Percentiles rank a stretch among this genome's conserved stretches.
Conservation (phyloP, 2,329 filamentous ascomycete species). For the Alternaria tenuissima region DNA sequence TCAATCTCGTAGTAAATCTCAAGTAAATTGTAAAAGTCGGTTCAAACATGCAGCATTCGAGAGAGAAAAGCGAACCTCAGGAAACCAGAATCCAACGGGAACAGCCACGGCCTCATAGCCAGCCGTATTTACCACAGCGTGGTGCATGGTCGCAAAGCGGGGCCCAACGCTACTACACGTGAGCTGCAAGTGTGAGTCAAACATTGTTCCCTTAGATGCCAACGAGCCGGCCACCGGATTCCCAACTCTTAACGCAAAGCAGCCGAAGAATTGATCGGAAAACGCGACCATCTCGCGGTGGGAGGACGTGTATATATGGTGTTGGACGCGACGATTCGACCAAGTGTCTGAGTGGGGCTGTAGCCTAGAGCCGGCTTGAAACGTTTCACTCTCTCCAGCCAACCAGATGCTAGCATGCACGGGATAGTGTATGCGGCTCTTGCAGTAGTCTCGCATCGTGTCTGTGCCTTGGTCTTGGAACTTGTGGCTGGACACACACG, state of each 20-base stretch:
- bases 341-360: conserved; percentile 32
- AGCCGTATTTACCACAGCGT: conserved; percentile 41
- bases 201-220: conserved; percentile 24
- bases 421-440: conserved; percentile 31
- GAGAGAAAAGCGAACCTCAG: conserved; percentile 37
- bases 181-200: conserved; percentile 56
- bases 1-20: conserved; percentile 22
- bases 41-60: conserved; percentile 31
- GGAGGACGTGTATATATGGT: conserved; percentile 49
- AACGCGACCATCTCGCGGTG: conserved; percentile 54
- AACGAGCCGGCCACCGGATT: conserved; percentile 21
- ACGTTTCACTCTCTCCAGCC: conserved; percentile 38
- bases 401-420: conserved; percentile 27
- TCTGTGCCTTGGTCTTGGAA: conserved; percentile 30
- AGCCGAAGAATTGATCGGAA: conserved; percentile 45
- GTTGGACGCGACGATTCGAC: conserved; percentile 52
- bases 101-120: conserved; percentile 36
- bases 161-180: conserved; percentile 36
- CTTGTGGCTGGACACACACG: conserved; percentile 38
- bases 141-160: conserved; percentile 22
- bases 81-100: conserved; percentile 19
- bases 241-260: conserved; percentile 35
- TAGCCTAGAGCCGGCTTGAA: conserved; percentile 43
- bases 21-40: conserved; percentile 27
- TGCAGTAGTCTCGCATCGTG: conserved; percentile 39